Evolutionary conservation across 169 alveolate species (phyloP).

Genomic region (Plasmodium yoelii): DNA sequence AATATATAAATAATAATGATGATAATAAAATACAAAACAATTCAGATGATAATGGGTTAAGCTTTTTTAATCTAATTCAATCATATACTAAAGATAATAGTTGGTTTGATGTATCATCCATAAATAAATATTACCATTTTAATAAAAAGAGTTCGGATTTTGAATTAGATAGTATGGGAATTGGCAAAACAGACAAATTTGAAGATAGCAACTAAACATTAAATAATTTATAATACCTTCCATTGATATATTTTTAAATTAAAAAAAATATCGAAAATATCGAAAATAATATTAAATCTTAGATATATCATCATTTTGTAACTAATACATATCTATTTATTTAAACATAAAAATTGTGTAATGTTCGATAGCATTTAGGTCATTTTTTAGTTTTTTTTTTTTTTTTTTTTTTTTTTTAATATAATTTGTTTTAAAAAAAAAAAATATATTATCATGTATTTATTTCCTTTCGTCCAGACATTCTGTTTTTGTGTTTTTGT

Average conservation of each 20-base stretch:
- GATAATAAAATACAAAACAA: conserved; percentile 6
- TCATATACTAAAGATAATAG: conserved; percentile 70
- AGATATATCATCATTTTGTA: too few species aligned
- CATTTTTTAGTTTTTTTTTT: too few species aligned
- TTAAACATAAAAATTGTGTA: too few species aligned
- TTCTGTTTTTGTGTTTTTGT: too few species aligned
- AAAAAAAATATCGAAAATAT: not conserved
- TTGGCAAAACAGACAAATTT: not conserved
- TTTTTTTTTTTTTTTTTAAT: too few species aligned
- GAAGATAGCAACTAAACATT: not conserved
- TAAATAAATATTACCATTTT: conserved; percentile 56
- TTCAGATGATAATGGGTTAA: conserved; percentile 30
- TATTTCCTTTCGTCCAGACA: too few species aligned
- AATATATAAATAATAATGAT: conserved; percentile 31
- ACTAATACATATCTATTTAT: too few species aligned
- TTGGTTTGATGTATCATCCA: conserved; percentile 73
- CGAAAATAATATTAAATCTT: not conserved
- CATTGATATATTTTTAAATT: too few species aligned
- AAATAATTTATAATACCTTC: not conserved
- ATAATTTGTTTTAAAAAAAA: too few species aligned
- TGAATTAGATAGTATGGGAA: conserved; percentile 43
- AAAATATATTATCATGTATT: too few species aligned
- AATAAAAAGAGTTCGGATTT: conserved; percentile 25
- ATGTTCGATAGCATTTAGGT: too few species aligned
- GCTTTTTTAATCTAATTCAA: conserved; percentile 41